Conservation (phyloP, 192 early-diverging fungal species). For the Umbelopsis ramanniana region DNA sequence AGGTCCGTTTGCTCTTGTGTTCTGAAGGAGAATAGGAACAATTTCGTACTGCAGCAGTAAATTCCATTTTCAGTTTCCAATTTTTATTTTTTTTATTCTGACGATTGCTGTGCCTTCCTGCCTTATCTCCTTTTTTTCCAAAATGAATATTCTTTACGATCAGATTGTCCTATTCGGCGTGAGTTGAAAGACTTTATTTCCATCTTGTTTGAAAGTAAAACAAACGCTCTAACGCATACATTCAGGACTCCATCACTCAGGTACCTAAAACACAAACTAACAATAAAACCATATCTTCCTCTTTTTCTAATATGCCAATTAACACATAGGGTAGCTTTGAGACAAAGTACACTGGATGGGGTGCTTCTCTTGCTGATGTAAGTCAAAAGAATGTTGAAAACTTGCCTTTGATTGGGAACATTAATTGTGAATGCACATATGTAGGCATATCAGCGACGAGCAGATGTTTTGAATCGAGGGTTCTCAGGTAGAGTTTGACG, state of each 20-base stretch:
- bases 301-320: neutral
- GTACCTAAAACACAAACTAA: slow-evolving; percentile 17
- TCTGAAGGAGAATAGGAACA: too few species aligned
- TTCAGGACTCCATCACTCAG: slow-evolving; percentile 55
- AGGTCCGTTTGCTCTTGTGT: too few species aligned
- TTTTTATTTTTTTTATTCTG: too few species aligned
- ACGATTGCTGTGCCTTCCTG: too few species aligned
- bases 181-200: too few species aligned
- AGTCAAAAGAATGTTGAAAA: neutral
- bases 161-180: too few species aligned
- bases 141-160: too few species aligned
- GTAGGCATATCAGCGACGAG: slow-evolving; percentile 63
- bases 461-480: slow-evolving; percentile 82
- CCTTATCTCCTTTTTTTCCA: too few species aligned
- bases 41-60: too few species aligned
- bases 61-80: too few species aligned
- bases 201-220: too few species aligned
- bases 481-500: slow-evolving; percentile 62
- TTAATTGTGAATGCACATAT: slow-evolving; percentile 57
- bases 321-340: slow-evolving; percentile 32
- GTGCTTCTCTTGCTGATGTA: slow-evolving; percentile 33
- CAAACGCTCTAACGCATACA: too few species aligned
- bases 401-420: slow-evolving; percentile 28
- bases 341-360: slow-evolving; percentile 26
- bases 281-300: neutral